phyloP scores from a whole-genome alignment of 2,329 filamentous ascomycete species.

The Ophiosphaerella korrae region DNA sequence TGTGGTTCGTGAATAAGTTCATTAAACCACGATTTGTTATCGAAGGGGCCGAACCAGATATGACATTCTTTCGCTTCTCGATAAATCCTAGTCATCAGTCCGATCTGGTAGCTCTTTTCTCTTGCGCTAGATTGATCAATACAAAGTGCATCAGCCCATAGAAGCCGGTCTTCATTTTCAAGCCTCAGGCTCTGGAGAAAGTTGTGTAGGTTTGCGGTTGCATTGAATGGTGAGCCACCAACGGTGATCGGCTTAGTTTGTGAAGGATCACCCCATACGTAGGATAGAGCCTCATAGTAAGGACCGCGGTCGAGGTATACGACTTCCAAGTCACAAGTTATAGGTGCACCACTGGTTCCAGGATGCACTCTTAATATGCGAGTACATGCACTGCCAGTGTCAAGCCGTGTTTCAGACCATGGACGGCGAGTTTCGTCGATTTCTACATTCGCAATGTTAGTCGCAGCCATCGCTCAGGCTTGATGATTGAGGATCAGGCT shows the following conservation, averaged over 20 bases:
- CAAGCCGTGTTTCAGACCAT: no score
- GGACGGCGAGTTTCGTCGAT: no score
- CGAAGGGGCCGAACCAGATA: slow-evolving; percentile 7
- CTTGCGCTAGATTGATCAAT: not conserved
- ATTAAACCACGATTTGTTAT: not conserved
- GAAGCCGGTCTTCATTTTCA: not conserved
- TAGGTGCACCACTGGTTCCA: not conserved
- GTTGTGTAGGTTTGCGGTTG: not conserved
- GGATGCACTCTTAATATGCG: not conserved
- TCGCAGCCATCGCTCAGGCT: no score
- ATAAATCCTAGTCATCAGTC: slow-evolving; percentile 3
- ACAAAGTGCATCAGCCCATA: slow-evolving; percentile 1
- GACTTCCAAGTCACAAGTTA: not conserved
- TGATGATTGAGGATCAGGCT: no score
- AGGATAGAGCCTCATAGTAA: not conserved
- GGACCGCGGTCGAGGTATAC: slow-evolving; percentile 1
- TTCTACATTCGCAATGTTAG: no score
- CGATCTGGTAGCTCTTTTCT: slow-evolving; percentile 5
- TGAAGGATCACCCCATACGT: slow-evolving; percentile 2
- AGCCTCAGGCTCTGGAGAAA: not conserved
- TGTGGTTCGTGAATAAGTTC: not conserved
- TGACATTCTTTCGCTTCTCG: slow-evolving; percentile 4
- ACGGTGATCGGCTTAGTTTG: not conserved
- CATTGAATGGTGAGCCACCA: not conserved
- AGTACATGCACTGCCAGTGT: not conserved